Evolutionary conservation across 2,329 filamentous ascomycete genomes (phyloP).

Genomic region (Pseudogymnoascus verrucosus): DNA sequence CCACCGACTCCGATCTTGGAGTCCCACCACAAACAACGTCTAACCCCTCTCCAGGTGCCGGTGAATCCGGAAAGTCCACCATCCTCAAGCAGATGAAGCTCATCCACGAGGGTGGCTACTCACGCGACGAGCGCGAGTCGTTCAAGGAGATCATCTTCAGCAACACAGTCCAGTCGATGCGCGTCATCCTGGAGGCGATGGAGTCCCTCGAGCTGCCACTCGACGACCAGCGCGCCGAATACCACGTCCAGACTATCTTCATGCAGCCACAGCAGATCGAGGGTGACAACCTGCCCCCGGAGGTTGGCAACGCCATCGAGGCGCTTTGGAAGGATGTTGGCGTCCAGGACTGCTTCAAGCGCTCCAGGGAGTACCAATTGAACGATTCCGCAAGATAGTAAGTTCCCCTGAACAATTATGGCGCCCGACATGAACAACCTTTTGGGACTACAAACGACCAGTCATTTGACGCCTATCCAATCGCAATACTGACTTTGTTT

Average conservation of each 20-base stretch:
- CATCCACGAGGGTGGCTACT: constrained; percentile 98
- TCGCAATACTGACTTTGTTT: not conserved
- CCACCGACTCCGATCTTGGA: not conserved
- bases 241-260: constrained; percentile 30
- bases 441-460: too few relatives aligned
- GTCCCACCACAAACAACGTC: not conserved
- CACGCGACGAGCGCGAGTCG: constrained; percentile 88
- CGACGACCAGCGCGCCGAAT: constrained; percentile 45
- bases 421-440: too few relatives aligned
- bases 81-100: constrained; percentile 98
- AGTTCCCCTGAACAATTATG: constrained; percentile 29
- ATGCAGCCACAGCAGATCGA: constrained; percentile 53
- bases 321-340: constrained; percentile 76
- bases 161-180: constrained; percentile 90
- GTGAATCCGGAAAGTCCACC: constrained; percentile 94
- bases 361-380: constrained; percentile 79
- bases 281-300: constrained; percentile 70
- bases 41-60: constrained; percentile 44
- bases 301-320: constrained; percentile 75
- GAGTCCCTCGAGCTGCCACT: constrained; percentile 74
- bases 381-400: constrained; percentile 96
- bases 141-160: constrained; percentile 95
- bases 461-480: not conserved
- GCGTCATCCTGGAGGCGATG: constrained; percentile 88
- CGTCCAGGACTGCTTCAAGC: constrained; percentile 80